Evolutionary conservation across 306 rosid species (phyloP).

Genomic region (Quercus glauca): DNA sequence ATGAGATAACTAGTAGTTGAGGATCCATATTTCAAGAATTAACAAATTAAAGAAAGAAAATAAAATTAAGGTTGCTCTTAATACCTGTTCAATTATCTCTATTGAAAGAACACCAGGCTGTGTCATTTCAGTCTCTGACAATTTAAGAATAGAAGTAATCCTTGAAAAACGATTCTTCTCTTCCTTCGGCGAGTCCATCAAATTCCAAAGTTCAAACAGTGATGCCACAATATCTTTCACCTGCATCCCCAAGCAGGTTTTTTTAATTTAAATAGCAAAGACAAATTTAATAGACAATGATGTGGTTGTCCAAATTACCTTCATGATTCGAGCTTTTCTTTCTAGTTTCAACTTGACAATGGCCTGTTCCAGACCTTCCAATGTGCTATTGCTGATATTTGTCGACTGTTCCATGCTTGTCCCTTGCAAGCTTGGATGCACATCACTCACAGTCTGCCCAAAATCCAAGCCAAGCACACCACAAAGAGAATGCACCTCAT

Average conservation of each 20-base stretch:
- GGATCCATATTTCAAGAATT: background rate
- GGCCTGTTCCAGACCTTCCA: slow-evolving; percentile 85
- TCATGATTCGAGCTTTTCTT: slow-evolving; percentile 66
- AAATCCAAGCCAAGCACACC: slow-evolving; percentile 88
- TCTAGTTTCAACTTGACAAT: slow-evolving; percentile 67
- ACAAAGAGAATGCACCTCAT: slow-evolving; percentile 88
- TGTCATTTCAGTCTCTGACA: slow-evolving; percentile 59
- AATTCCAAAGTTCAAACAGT: slow-evolving; percentile 87
- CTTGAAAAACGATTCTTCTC: slow-evolving; percentile 62
- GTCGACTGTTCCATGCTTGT: slow-evolving; percentile 69
- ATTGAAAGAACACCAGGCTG: slow-evolving; percentile 71
- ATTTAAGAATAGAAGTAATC: slow-evolving; percentile 53
- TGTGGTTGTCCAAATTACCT: slow-evolving; percentile 42
- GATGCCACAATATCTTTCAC: slow-evolving; percentile 64
- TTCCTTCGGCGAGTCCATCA: slow-evolving; percentile 92
- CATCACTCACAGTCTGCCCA: slow-evolving; percentile 74
- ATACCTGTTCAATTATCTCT: slow-evolving; percentile 75
- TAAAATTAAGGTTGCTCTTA: slow-evolving; percentile 11
- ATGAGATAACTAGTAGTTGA: slow-evolving; percentile 6
- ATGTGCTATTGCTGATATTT: slow-evolving; percentile 78
- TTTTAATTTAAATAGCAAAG: background rate
- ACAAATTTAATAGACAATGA: slow-evolving; percentile 6
- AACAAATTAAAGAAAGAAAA: background rate
- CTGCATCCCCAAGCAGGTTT: slow-evolving; percentile 51
- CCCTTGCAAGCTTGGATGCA: slow-evolving; percentile 88